phyloP scores from a whole-genome alignment of 2,329 filamentous ascomycete genomes.

The Exophiala lecanii-corni region DNA sequence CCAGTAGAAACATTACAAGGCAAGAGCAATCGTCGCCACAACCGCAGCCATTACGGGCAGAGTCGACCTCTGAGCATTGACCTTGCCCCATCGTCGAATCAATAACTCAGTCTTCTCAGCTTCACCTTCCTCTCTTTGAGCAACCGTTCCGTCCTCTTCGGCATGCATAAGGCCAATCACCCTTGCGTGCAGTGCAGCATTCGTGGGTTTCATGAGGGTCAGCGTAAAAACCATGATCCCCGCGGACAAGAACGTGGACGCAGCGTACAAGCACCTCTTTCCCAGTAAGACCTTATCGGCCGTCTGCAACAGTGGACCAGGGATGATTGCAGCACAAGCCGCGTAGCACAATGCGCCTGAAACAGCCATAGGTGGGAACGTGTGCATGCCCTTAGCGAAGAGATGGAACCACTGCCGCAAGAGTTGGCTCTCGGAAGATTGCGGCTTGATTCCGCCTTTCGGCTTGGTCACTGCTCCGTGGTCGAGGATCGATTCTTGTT shows the following conservation, averaged over 20 bases:
- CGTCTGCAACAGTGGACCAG: not conserved
- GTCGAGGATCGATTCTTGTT: constrained; percentile 4
- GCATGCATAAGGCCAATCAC: constrained; percentile 2
- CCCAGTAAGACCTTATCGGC: not conserved
- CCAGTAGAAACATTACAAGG: constrained; percentile 2
- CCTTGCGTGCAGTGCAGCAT: constrained; percentile 5
- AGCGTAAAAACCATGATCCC: constrained; percentile 9
- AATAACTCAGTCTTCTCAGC: constrained; percentile 4
- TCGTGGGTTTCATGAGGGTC: constrained; percentile 5
- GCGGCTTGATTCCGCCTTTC: not conserved
- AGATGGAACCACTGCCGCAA: constrained; percentile 11
- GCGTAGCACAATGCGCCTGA: constrained; percentile 1
- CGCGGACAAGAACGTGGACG: constrained; percentile 1
- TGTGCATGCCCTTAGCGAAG: constrained; percentile 11
- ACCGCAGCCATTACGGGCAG: constrained; percentile 5
- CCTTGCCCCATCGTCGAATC: constrained; percentile 7
- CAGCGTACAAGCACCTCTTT: constrained; percentile 4
- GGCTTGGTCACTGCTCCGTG: constrained; percentile 1
- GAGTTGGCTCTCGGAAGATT: constrained; percentile 3
- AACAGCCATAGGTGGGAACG: constrained; percentile 1
- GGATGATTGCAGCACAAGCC: constrained; percentile 2
- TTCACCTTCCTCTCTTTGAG: not conserved
- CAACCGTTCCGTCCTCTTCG: not conserved
- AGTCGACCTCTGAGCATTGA: constrained; percentile 6
- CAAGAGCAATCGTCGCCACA: not conserved